Percentiles rank a stretch among this genome's conserved stretches.
phyloP scores from a whole-genome alignment of 2,329 filamentous ascomycete genomes.

The Endothia cerciana region DNA sequence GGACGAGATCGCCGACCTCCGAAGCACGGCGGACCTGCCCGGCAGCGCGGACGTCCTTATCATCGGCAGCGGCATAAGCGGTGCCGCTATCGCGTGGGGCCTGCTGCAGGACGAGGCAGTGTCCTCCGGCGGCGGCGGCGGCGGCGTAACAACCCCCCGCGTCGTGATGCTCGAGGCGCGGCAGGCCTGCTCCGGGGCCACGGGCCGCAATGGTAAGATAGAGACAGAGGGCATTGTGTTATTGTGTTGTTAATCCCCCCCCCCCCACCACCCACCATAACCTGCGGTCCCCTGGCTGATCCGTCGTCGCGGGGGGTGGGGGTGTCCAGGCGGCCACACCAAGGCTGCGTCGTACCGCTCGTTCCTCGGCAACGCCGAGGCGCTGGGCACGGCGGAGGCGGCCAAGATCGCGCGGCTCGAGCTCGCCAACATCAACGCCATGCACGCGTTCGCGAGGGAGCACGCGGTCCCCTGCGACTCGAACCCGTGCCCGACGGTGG shows the following conservation, averaged over 20 bases:
- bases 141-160: conserved; percentile 35
- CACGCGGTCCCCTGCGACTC: conserved; percentile 56
- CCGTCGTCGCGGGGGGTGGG: too few relatives aligned
- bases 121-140: neutral
- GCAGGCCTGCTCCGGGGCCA: conserved; percentile 68
- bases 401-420: conserved; percentile 55
- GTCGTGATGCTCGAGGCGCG: conserved; percentile 68
- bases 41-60: conserved; percentile 61
- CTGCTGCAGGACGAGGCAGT: conserved; percentile 44
- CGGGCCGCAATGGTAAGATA: conserved; percentile 61
- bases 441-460: conserved; percentile 56
- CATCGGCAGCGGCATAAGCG: conserved; percentile 67
- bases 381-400: conserved; percentile 53
- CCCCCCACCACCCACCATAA: too few relatives aligned
- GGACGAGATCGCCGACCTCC: conserved; percentile 55
- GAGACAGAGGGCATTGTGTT: too few relatives aligned
- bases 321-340: conserved; percentile 47
- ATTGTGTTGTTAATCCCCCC: too few relatives aligned
- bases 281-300: too few relatives aligned
- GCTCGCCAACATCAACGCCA: conserved; percentile 55
- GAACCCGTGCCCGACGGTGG: conserved; percentile 55
- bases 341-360: conserved; percentile 51
- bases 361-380: conserved; percentile 50
- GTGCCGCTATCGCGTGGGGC: conserved; percentile 61
- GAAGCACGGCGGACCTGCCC: conserved; percentile 55